Evolutionary conservation across 2,329 filamentous ascomycete genomes (phyloP), one percentile per base, ranked within the genome.

Genomic region (Xylaria digitata): DNA sequence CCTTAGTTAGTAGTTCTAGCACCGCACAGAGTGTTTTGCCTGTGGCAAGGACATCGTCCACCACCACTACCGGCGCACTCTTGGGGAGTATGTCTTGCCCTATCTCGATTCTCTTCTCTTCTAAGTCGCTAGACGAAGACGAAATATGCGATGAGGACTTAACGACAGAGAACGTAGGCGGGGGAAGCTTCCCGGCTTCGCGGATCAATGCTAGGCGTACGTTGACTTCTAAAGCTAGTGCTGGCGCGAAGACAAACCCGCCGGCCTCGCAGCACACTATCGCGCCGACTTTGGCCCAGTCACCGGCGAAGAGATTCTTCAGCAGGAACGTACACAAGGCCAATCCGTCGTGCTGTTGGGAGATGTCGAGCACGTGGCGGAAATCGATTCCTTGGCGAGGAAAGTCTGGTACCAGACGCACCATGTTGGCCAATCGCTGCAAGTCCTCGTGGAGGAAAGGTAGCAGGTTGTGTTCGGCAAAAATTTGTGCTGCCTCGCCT

Each of bases 41-140:
- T 0, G 84, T 85, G 6, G 87, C 81, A 63, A 90, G 82, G 32
- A 88, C 86, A 75, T 90, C 87, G 65, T 90, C 87, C 5, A 90
- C 80, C 0, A 89, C 81, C n/a, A 89, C 78, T 11, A 89, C 82
- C 3, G 78, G 79, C 3, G 75, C 77, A 1, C 77, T 80, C 42
- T 30, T 72, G 0, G 78, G 71, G 19, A 89, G 37, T 43, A 76
- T 75, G 77, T 82, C 77, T 19, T 71, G 72, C 17, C 79, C 78
- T 74, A 90, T 86, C 76, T 87, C 86, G 6, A 89, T 43, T 17
- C 11, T 81, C 37, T 66, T 73, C 43, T 80, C 75, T 56, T 66
- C 68, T 5, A 62, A 54, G 15, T 71, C 54, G 1, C 70, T 63
- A 1, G 74, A 69, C 55, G 60, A 61, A n/a, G 74, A 83, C 0